These are phyloP conservation scores for Malus sylvestris DNA, from an alignment of 306 rosid genomes.

Conservation along the genomic window DNA sequence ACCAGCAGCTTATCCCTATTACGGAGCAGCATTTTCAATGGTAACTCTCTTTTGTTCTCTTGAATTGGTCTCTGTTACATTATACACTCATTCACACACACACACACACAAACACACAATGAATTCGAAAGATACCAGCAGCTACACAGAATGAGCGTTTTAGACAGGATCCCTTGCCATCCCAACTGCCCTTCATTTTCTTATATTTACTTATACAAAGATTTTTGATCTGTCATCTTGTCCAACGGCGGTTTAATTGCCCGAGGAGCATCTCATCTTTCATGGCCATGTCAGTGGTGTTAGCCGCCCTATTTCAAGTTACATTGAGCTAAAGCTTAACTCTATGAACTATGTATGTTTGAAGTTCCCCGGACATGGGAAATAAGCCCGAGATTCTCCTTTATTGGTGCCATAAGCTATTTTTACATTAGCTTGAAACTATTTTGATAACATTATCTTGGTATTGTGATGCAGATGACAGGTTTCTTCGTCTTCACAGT, in stretches of 20 bases:
- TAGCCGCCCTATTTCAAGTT: no score
- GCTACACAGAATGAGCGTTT: background rate
- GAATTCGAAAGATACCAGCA: background rate
- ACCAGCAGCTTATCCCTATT: slow-evolving; percentile 92
- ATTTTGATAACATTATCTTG: no score
- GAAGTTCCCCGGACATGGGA: no score
- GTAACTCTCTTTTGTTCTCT: slow-evolving; percentile 29
- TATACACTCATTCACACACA: no score
- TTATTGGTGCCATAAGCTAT: background rate
- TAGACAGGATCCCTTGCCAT: background rate
- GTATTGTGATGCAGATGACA: slow-evolving; percentile 67
- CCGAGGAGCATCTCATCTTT: background rate
- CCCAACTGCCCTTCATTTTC: background rate
- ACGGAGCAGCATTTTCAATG: slow-evolving; percentile 89
- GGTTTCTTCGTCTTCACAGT: slow-evolving; percentile 79
- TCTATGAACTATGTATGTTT: no score
- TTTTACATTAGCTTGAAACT: no score
- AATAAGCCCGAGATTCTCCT: no score
- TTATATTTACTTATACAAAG: no score
- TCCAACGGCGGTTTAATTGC: background rate
- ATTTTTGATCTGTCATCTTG: background rate
- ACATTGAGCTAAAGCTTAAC: no score
- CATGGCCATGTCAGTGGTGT: background rate
- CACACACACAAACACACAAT: no score
- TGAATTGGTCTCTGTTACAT: background rate